These are phyloP conservation scores for Pholiota conissans DNA, from an alignment of 768 basidiomycete genomes.

Conservation along the genomic window DNA sequence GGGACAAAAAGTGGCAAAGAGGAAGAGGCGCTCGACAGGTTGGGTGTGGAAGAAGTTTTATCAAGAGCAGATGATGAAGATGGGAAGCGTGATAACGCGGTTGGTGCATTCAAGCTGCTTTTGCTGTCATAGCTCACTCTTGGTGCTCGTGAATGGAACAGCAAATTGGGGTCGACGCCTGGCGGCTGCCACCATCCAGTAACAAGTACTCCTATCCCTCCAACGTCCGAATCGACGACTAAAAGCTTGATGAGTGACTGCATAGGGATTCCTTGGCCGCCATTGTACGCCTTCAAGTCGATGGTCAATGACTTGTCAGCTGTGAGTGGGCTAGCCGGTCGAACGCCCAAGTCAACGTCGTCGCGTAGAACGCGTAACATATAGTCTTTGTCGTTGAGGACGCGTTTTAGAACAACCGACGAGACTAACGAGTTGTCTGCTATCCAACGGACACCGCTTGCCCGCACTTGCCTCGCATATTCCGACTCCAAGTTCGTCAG, in stretches of 20 bases:
- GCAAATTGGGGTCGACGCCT: not conserved
- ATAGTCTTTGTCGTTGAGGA: conserved; percentile 4
- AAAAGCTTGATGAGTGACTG: conserved; percentile 2
- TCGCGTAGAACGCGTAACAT: not conserved
- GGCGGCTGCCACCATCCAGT: conserved; percentile 5
- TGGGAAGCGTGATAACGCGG: not conserved
- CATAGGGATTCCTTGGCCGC: not conserved
- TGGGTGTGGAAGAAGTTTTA: not conserved
- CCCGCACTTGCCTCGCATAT: conserved; percentile 1
- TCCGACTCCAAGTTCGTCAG: not conserved
- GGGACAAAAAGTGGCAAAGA: not conserved
- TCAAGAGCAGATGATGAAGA: not conserved
- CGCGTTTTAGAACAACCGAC: not conserved
- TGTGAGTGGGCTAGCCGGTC: not conserved
- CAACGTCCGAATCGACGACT: not conserved
- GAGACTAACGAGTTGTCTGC: not conserved
- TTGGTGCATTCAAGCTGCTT: not conserved
- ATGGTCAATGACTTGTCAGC: not conserved
- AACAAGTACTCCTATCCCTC: not conserved
- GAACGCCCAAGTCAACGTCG: not conserved
- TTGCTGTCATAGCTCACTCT: not conserved
- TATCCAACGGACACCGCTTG: not conserved
- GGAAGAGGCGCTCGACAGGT: not conserved
- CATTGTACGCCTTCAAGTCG: not conserved
- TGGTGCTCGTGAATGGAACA: not conserved